Conservation (phyloP, 2,329 filamentous ascomycete genomes). For the Didymella pomorum region DNA sequence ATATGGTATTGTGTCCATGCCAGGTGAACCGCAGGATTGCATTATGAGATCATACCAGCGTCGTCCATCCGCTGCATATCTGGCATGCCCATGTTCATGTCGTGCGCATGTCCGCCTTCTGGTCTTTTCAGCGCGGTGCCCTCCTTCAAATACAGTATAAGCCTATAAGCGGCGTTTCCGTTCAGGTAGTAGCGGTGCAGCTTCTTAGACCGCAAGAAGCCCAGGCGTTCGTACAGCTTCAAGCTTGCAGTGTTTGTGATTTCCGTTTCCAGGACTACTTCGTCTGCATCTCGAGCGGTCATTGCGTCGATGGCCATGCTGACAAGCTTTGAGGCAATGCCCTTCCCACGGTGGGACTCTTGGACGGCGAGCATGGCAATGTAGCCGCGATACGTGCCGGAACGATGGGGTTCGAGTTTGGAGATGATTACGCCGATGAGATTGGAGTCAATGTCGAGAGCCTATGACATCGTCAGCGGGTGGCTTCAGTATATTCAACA, state of each 20-base stretch:
- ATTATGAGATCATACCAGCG: slow-evolving; percentile 10
- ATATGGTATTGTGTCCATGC: background rate
- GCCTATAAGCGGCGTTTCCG: slow-evolving; percentile 89
- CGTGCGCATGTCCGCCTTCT: slow-evolving; percentile 5
- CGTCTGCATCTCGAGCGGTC: slow-evolving; percentile 82
- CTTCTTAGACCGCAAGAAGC: slow-evolving; percentile 90
- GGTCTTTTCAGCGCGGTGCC: slow-evolving; percentile 47
- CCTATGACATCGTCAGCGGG: slow-evolving; percentile 27
- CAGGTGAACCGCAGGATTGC: background rate
- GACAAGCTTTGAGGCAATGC: slow-evolving; percentile 88
- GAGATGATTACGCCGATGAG: slow-evolving; percentile 92
- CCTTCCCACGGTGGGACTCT: slow-evolving; percentile 78
- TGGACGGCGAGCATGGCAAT: slow-evolving; percentile 98
- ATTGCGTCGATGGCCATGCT: slow-evolving; percentile 90
- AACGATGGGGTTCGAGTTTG: slow-evolving; percentile 90
- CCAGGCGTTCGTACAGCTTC: slow-evolving; percentile 89
- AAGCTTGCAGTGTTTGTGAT: slow-evolving; percentile 90
- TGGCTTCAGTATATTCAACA: background rate
- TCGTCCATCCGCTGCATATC: slow-evolving; percentile 16
- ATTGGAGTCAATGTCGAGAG: slow-evolving; percentile 53
- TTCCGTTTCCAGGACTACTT: slow-evolving; percentile 96
- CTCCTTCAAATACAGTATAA: slow-evolving; percentile 79
- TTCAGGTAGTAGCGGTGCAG: slow-evolving; percentile 96
- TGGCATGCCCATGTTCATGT: slow-evolving; percentile 10
- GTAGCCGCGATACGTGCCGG: slow-evolving; percentile 88